phyloP scores from a whole-genome alignment of 2,329 filamentous ascomycete species.

The Escovopsis sp. region DNA sequence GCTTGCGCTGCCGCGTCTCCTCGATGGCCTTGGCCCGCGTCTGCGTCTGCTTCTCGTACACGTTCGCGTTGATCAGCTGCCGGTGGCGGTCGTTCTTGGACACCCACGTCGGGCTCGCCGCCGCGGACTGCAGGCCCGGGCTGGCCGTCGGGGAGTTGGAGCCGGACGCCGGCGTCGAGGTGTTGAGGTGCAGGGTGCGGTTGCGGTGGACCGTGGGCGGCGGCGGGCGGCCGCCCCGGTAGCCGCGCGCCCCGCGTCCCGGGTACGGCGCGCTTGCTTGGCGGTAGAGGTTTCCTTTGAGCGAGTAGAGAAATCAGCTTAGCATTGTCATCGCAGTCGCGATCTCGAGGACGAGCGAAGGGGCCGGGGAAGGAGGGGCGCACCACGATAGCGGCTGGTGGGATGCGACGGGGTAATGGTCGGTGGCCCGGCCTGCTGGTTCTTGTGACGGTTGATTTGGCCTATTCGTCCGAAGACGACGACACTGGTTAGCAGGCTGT shows the following conservation, averaged over 20 bases:
- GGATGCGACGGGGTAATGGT: slow-evolving; percentile 13
- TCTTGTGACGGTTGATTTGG: slow-evolving; percentile 70
- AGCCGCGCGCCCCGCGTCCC: slow-evolving; percentile 12
- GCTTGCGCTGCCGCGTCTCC: slow-evolving; percentile 46
- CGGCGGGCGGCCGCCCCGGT: slow-evolving; percentile 21
- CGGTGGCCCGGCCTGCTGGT: slow-evolving; percentile 35
- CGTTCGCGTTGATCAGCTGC: slow-evolving; percentile 67
- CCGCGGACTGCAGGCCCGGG: slow-evolving; percentile 13
- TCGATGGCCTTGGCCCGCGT: slow-evolving; percentile 57
- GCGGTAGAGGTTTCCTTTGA: slow-evolving; percentile 21
- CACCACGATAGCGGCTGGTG: slow-evolving; percentile 21
- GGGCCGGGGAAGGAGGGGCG: slow-evolving; percentile 8
- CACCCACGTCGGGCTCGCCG: slow-evolving; percentile 38
- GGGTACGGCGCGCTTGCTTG: slow-evolving; percentile 20
- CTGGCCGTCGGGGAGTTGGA: slow-evolving; percentile 21
- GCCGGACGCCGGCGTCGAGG: slow-evolving; percentile 18
- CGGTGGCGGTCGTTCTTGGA: slow-evolving; percentile 61
- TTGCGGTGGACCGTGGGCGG: slow-evolving; percentile 25
- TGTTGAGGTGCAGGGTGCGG: slow-evolving; percentile 51
- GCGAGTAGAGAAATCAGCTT: slow-evolving; percentile 2
- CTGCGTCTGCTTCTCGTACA: slow-evolving; percentile 62
- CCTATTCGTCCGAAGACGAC: slow-evolving; percentile 53
- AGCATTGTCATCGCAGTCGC: neutral
- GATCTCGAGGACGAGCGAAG: neutral
- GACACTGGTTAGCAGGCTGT: slow-evolving; percentile 9